Conservation (phyloP, 768 basidiomycete genomes). For the Termitomyces sp. region DNA sequence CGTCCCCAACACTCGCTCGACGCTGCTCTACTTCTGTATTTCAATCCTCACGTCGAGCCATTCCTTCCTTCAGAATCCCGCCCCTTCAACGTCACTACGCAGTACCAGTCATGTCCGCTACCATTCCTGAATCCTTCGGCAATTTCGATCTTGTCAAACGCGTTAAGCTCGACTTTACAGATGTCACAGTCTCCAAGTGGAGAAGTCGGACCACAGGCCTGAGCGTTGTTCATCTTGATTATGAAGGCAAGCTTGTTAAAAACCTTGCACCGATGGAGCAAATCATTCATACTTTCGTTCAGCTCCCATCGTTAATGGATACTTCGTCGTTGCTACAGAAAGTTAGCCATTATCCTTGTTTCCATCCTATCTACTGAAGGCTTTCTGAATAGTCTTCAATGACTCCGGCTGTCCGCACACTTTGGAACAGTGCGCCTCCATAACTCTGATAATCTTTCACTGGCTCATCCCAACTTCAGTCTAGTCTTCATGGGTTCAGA, state of each 20-base stretch:
- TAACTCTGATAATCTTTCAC: slow-evolving; percentile 3
- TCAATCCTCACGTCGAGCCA: neutral
- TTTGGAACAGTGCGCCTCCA: slow-evolving; percentile 76
- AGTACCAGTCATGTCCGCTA: slow-evolving; percentile 25
- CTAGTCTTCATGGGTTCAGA: slow-evolving; percentile 95
- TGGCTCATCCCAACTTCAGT: slow-evolving; percentile 32
- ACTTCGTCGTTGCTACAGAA: slow-evolving; percentile 88
- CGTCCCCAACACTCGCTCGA: slow-evolving; percentile 8
- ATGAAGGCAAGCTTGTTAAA: slow-evolving; percentile 61
- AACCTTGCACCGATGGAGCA: slow-evolving; percentile 2
- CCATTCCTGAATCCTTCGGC: slow-evolving; percentile 44
- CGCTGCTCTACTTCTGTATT: slow-evolving; percentile 1
- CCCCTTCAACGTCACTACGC: slow-evolving; percentile 6
- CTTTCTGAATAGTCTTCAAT: slow-evolving; percentile 65
- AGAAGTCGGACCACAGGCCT: slow-evolving; percentile 84
- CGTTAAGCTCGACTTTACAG: slow-evolving; percentile 74
- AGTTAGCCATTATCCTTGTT: slow-evolving; percentile 40
- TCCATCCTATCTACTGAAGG: neutral
- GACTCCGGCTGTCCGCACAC: slow-evolving; percentile 96
- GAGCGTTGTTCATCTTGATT: slow-evolving; percentile 86
- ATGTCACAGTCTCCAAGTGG: slow-evolving; percentile 86
- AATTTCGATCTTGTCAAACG: slow-evolving; percentile 83
- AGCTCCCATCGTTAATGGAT: slow-evolving; percentile 90
- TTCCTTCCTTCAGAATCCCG: slow-evolving; percentile 4
- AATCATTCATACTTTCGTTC: slow-evolving; percentile 16